A percentile compares a stretch with the other conserved stretches of the same genome.
phyloP scores from a whole-genome alignment of 306 rosid genomes.

The Prunus padus region DNA sequence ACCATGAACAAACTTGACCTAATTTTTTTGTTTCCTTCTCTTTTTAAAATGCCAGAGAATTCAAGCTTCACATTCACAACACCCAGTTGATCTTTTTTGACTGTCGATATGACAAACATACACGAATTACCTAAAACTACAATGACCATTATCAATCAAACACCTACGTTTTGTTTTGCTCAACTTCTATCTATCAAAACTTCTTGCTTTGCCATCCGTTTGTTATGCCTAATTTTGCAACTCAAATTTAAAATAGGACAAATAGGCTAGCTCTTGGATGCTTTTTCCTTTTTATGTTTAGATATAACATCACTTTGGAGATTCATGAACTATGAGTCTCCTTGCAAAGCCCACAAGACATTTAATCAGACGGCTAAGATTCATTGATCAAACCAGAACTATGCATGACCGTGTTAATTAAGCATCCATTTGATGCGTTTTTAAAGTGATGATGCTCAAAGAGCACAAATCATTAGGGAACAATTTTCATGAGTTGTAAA shows the following conservation, averaged over 20 bases:
- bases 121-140: neutral
- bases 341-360: neutral
- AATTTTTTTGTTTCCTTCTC: neutral
- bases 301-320: neutral
- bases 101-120: neutral
- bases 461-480: neutral
- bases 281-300: no score
- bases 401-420: neutral
- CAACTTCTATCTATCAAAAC: neutral
- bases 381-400: neutral
- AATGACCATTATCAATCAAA: neutral
- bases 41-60: no score
- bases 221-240: no score
- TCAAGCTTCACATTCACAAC: neutral
- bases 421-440: neutral
- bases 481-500: no score
- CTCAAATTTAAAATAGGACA: no score
- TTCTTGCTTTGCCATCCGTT: neutral
- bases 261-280: no score
- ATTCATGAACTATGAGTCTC: neutral
- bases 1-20: constrained; percentile 1
- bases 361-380: neutral
- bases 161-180: neutral
- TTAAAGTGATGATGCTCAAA: neutral
- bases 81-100: neutral